phyloP scores from a whole-genome alignment of 306 rosid species.

The Vicia sativa region DNA sequence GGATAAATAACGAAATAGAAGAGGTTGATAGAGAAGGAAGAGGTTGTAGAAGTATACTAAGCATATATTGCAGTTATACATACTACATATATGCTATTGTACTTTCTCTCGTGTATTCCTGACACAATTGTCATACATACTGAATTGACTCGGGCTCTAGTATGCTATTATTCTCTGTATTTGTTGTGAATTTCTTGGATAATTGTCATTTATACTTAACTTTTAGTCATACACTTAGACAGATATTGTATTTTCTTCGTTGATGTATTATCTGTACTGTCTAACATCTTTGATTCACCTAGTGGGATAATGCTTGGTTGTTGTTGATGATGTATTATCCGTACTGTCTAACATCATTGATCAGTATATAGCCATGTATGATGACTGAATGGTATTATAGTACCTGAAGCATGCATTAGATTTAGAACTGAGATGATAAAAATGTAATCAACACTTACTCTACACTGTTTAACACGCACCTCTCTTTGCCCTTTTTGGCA shows the following conservation, averaged over 20 bases:
- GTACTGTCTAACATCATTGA: conserved; percentile 1
- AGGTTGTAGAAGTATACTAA: neutral
- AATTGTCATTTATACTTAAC: neutral
- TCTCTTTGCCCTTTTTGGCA: conserved; percentile 48
- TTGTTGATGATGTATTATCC: neutral
- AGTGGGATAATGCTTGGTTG: too few relatives aligned
- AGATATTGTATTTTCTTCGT: neutral
- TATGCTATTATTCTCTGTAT: conserved; percentile 18
- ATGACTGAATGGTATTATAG: conserved; percentile 5
- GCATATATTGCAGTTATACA: neutral
- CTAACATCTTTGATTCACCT: neutral
- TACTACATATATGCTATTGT: neutral
- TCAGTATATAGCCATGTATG: conserved; percentile 10
- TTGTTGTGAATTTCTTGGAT: conserved; percentile 18
- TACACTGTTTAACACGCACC: conserved; percentile 12
- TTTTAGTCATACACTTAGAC: neutral
- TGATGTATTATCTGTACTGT: conserved; percentile 15
- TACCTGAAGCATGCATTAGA: conserved; percentile 3
- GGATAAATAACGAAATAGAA: neutral
- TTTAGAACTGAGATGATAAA: neutral
- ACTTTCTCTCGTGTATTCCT: conserved; percentile 25
- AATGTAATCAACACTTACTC: conserved; percentile 20
- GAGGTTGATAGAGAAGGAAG: neutral
- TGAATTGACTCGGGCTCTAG: neutral
- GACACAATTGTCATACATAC: conserved; percentile 12